Percentiles rank a stretch among this genome's conserved stretches.
Evolutionary conservation across 345 rosid species (phyloP).

Genomic region (Gynandropsis gynandra): DNA sequence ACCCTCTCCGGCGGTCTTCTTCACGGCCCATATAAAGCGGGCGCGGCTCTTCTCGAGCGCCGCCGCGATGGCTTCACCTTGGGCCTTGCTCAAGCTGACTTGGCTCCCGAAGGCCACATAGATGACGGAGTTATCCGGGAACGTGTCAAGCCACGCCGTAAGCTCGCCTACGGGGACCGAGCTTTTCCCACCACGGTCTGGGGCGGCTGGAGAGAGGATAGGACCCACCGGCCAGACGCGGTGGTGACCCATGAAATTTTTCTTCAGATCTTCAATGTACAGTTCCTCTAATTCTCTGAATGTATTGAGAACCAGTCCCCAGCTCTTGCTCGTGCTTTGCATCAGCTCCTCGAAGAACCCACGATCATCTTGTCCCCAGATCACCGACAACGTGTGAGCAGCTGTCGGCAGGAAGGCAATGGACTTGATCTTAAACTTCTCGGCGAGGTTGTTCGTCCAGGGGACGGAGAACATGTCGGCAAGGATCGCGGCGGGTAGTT

Average conservation of each 20-base stretch:
- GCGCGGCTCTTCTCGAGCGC: slow-evolving; percentile 33
- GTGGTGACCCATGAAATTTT: slow-evolving; percentile 19
- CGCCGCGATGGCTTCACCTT: slow-evolving; percentile 26
- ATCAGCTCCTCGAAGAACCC: slow-evolving; percentile 9
- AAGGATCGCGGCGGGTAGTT: slow-evolving; percentile 34
- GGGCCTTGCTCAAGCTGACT: slow-evolving; percentile 27
- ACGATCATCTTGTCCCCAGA: slow-evolving; percentile 29
- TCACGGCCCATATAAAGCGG: slow-evolving; percentile 32
- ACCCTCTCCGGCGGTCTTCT: slow-evolving; percentile 24
- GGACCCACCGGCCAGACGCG: slow-evolving; percentile 43
- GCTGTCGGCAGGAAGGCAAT: slow-evolving; percentile 41
- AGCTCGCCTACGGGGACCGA: slow-evolving; percentile 20
- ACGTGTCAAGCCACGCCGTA: slow-evolving; percentile 36
- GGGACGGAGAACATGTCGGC: slow-evolving; percentile 44
- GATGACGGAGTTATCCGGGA: slow-evolving; percentile 30
- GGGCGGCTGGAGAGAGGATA: slow-evolving; percentile 8
- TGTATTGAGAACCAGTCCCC: slow-evolving; percentile 38
- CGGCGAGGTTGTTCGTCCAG: slow-evolving; percentile 32
- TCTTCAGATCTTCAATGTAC: slow-evolving; percentile 30
- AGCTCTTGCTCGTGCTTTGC: slow-evolving; percentile 19
- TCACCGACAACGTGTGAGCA: slow-evolving; percentile 29
- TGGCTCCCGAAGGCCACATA: slow-evolving; percentile 57
- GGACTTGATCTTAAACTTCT: slow-evolving; percentile 11
- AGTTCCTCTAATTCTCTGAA: slow-evolving; percentile 22
- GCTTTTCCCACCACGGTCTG: slow-evolving; percentile 38